Base-by-base conservation (phyloP, 1,284 basidiomycete species). In the Trichosporon sp. region DNA sequence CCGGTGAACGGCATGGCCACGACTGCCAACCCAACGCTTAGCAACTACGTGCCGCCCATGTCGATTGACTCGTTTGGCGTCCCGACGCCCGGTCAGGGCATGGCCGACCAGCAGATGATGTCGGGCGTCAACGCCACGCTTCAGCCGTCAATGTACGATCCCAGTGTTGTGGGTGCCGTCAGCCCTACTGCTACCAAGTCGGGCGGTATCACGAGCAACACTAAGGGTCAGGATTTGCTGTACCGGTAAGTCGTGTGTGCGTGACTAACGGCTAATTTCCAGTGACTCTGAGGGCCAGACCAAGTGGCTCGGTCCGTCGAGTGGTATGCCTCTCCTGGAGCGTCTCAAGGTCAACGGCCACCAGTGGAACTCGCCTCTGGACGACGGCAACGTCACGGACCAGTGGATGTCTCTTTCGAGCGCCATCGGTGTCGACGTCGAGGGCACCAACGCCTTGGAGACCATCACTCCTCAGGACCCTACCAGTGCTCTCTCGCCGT, bases 301-400 rank as follows among this genome's bases (percentile, higher is more conserved):
- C 14, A 77, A 78, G 46, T 79, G 74, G 73, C 74, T 79, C n/a
- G 78, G 78, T 2, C 76, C 78, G 3, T 78, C 76, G n/a, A 78
- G 76, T 61, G 78, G 78, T 1, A 79, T 79, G 78, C 78, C 78
- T 21, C 72, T 79, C 0, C 71, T 79, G 8, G 78, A 79, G 51
- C 71, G 74, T 0, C 74, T 78, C 66, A 78, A 78, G 68, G 71
- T 74, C 54, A 75, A 72, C 46, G 69, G 70, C 37, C 68, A 40
- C 35, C 65, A 16, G 35, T 73, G 68, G 71, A 71, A 65, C 70
- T 68, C 61, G 56, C 71, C 67, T 1, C 31, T 69, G 37, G 73
- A 72, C 11, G 71, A 70, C 63, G 71, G 73, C 59, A 70, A 72
- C n/a, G 72, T 65, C 67, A 69, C 12, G 0, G 77, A 79, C 43